These are phyloP conservation scores for Lachnellula hyalina DNA, from an alignment of 2,329 filamentous ascomycete genomes.

Conservation along the genomic window DNA sequence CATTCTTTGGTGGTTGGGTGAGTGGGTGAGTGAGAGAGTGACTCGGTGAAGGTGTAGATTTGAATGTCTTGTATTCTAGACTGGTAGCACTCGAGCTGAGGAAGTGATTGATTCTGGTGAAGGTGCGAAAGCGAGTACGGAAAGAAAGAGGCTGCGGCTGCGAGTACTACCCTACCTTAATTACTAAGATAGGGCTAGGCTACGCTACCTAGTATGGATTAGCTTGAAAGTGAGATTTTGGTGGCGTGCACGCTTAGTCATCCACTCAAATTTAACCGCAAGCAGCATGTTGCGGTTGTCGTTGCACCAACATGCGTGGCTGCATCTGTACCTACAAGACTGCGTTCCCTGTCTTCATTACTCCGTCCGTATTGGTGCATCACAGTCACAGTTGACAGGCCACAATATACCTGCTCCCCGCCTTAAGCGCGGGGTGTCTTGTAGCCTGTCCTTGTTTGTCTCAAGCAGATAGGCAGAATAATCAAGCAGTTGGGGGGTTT, in stretches of 20 bases:
- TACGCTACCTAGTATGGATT: too few species aligned
- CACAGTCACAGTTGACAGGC: not conserved
- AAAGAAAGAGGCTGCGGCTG: not conserved
- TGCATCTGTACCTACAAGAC: too few species aligned
- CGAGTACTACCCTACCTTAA: too few species aligned
- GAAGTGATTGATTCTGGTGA: not conserved
- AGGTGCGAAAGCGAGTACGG: not conserved
- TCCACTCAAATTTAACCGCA: too few species aligned
- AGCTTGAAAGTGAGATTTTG: too few species aligned
- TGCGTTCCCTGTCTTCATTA: too few species aligned
- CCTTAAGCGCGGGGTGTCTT: not conserved
- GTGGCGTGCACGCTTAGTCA: too few species aligned
- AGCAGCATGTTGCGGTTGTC: too few species aligned
- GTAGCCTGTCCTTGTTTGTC: not conserved
- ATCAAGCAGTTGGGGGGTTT: not conserved
- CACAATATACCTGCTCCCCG: not conserved
- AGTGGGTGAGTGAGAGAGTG: not conserved
- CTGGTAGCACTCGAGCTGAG: not conserved
- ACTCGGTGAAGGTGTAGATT: not conserved
- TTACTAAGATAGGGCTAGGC: too few species aligned
- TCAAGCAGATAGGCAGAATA: not conserved
- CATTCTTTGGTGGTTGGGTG: not conserved
- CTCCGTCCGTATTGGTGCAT: not conserved
- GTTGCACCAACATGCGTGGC: too few species aligned
- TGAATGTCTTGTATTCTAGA: not conserved